Evolutionary conservation across 768 basidiomycete genomes (phyloP).

Genomic region (Amanita rubescens): DNA sequence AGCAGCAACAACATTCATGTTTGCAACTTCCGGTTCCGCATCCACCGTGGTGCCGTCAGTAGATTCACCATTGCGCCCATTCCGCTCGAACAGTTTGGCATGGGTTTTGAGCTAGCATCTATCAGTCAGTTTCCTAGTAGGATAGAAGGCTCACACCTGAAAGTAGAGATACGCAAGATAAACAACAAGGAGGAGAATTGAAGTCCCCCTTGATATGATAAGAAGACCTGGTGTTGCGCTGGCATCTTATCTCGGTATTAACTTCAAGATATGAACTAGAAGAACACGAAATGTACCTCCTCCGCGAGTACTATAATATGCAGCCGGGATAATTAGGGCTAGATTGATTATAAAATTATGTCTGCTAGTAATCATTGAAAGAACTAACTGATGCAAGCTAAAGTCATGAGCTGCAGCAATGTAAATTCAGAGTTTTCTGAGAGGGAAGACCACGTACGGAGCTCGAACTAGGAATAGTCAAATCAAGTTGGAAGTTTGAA

Average conservation of each 20-base stretch:
- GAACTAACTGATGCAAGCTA: slow-evolving; percentile 72
- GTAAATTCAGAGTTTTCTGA: neutral
- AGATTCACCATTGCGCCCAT: neutral
- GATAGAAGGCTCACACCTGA: slow-evolving; percentile 37
- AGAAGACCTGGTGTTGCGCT: slow-evolving; percentile 44
- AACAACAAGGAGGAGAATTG: slow-evolving; percentile 63
- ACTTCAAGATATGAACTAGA: slow-evolving; percentile 10
- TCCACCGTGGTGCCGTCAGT: slow-evolving; percentile 7
- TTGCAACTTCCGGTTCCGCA: slow-evolving; percentile 33
- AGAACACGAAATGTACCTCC: slow-evolving; percentile 8
- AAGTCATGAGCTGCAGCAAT: slow-evolving; percentile 60
- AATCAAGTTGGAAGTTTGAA: slow-evolving; percentile 5
- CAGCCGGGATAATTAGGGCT: slow-evolving; percentile 88
- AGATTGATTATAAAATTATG: neutral
- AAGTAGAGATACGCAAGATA: slow-evolving; percentile 73
- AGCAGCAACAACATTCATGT: slow-evolving; percentile 71
- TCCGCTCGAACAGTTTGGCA: slow-evolving; percentile 37
- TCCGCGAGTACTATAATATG: slow-evolving; percentile 46
- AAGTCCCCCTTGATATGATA: slow-evolving; percentile 52
- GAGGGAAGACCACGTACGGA: slow-evolving; percentile 27
- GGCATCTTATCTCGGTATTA: slow-evolving; percentile 15
- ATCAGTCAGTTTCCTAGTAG: neutral
- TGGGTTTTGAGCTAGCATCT: slow-evolving; percentile 62
- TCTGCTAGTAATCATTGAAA: neutral
- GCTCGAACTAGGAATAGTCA: slow-evolving; percentile 30